phyloP scores from a whole-genome alignment of 1,139 yeast genomes.

The Pichia terricola region DNA sequence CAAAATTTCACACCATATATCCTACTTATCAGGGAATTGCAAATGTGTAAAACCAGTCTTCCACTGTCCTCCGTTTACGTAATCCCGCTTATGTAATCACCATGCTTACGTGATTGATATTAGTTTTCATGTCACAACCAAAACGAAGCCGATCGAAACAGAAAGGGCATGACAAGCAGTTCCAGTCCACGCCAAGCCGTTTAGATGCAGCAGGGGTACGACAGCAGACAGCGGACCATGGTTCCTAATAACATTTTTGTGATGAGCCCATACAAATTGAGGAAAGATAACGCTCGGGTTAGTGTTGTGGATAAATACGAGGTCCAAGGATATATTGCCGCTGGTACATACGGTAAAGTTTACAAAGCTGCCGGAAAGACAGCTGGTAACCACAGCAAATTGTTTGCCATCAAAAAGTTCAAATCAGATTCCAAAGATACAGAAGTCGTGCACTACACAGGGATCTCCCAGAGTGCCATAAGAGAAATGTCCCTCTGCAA shows the following conservation, averaged over 20 bases:
- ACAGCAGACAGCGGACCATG: too few relatives aligned
- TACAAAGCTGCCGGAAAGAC: conserved; percentile 61
- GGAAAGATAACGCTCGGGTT: conserved; percentile 61
- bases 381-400: conserved; percentile 14
- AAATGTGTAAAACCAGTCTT: too few relatives aligned
- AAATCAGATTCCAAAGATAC: conserved; percentile 87
- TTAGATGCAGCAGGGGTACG: too few relatives aligned
- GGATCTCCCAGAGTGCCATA: conserved; percentile 92
- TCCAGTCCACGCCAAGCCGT: too few relatives aligned
- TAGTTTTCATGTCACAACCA: too few relatives aligned
- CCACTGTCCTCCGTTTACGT: too few relatives aligned
- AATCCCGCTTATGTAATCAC: too few relatives aligned
- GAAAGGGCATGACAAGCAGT: too few relatives aligned
- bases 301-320: conserved; percentile 77
- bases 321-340: conserved; percentile 91
- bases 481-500: conserved; percentile 94
- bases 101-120: too few relatives aligned
- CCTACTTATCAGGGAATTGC: too few relatives aligned
- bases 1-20: too few relatives aligned
- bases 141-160: too few relatives aligned
- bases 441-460: conserved; percentile 82
- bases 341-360: conserved; percentile 97
- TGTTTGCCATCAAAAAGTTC: conserved; percentile 88
- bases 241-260: conserved; percentile 37
- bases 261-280: conserved; percentile 59